Evolutionary conservation across 371 early-diverging fungal genomes (phyloP).

Genomic region (Blyttiomyces sp.): DNA sequence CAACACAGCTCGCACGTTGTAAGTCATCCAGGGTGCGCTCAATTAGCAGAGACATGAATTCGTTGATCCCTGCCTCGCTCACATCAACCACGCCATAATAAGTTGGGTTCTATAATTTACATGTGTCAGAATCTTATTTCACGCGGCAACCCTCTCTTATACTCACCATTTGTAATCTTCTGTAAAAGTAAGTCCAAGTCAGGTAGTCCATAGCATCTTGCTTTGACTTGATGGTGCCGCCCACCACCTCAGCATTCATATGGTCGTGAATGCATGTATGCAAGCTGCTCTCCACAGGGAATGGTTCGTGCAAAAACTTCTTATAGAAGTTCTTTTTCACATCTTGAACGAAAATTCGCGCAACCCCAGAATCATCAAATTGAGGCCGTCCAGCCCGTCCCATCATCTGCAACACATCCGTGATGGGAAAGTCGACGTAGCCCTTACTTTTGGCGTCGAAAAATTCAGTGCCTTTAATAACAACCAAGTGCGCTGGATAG

Average conservation of each 20-base stretch:
- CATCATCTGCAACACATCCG: conserved; percentile 98
- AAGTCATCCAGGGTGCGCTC: conserved; percentile 67
- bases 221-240: conserved; percentile 77
- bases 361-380: conserved; percentile 88
- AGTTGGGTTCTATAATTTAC: conserved; percentile 90
- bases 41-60: conserved; percentile 72
- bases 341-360: conserved; percentile 84
- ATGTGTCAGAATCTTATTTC: neutral
- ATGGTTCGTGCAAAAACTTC: conserved; percentile 85
- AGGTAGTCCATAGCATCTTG: conserved; percentile 92
- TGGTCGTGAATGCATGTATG: conserved; percentile 70
- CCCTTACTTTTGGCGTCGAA: conserved; percentile 86
- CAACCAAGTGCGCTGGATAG: conserved; percentile 96
- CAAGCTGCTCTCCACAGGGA: conserved; percentile 52
- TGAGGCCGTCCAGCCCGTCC: conserved; percentile 99
- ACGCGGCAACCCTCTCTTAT: no score
- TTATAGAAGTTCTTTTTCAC: conserved; percentile 94
- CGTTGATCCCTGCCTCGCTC: conserved; percentile 62
- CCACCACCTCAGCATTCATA: conserved; percentile 88
- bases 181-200: conserved; percentile 92
- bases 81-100: conserved; percentile 88
- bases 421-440: conserved; percentile 92
- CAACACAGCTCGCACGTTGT: conserved; percentile 68
- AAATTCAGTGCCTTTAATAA: conserved; percentile 97
- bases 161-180: conserved; percentile 68